phyloP scores from a whole-genome alignment of 768 basidiomycete genomes.

The Leccinum uliginosum region DNA sequence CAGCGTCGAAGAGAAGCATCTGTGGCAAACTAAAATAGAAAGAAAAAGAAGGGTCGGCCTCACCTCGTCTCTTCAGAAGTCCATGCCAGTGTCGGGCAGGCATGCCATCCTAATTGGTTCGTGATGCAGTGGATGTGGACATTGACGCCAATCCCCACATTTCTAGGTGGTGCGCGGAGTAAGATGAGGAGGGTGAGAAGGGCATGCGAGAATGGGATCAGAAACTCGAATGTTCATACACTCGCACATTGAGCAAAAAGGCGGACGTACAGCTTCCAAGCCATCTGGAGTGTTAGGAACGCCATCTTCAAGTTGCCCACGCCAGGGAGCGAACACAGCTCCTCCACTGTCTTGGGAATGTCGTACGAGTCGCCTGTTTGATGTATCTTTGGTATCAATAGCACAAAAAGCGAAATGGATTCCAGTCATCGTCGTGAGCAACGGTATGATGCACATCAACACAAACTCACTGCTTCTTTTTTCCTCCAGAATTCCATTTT shows the following conservation, averaged over 20 bases:
- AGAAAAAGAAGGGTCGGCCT: not conserved
- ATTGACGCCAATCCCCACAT: constrained; percentile 91
- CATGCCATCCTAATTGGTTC: constrained; percentile 91
- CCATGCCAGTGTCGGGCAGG: constrained; percentile 72
- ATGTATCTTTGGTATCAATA: constrained; percentile 49
- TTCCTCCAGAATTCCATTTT: constrained; percentile 93
- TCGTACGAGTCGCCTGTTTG: constrained; percentile 80
- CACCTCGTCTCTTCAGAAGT: constrained; percentile 87
- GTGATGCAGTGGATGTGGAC: constrained; percentile 95
- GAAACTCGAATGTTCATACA: too few relatives aligned
- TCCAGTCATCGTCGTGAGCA: not conserved
- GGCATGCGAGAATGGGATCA: too few relatives aligned
- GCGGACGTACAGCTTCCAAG: constrained; percentile 69
- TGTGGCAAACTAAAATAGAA: too few relatives aligned
- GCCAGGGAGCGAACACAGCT: constrained; percentile 80
- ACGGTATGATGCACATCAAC: too few relatives aligned
- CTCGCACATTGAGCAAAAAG: not conserved
- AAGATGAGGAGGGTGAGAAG: too few relatives aligned
- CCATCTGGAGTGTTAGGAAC: constrained; percentile 75
- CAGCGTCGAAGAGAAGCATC: too few relatives aligned
- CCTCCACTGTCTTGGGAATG: constrained; percentile 85
- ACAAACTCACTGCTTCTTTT: constrained; percentile 62
- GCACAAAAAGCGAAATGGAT: too few relatives aligned
- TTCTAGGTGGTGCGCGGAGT: constrained; percentile 37
- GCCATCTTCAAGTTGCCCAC: constrained; percentile 99